Base-by-base conservation (phyloP, 768 basidiomycete species). In the Xanthoconium stramineum region DNA sequence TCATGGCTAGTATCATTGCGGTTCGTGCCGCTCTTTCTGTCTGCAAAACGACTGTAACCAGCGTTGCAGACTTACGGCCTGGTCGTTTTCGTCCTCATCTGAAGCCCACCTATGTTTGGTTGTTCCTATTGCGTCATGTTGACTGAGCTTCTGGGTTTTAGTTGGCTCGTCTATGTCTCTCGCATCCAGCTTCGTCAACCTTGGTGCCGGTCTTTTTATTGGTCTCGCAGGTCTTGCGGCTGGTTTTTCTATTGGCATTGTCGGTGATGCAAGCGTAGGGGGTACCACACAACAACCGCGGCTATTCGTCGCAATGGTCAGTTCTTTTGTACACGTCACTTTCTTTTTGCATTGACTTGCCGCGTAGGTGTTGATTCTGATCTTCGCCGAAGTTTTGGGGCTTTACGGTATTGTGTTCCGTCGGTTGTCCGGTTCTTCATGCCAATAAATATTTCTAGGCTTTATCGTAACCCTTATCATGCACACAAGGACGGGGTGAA, bases 281-380 rank as follows among this genome's bases (percentile, higher is more conserved):
- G 97, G 96, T 57, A 97, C 95, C 51, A 96, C 95, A 45, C 96
- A 98, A n/a, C n/a, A n/a, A n/a, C n/a, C n/a, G n/a, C n/a, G n/a
- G n/a, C n/a, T n/a, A n/a, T n/a, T n/a, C n/a, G n/a, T n/a, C n/a
- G n/a, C n/a, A n/a, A n/a, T n/a, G n/a, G n/a, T n/a, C n/a, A n/a
- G n/a, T n/a, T n/a, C n/a, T n/a, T n/a, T n/a, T n/a, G n/a, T n/a
- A n/a, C n/a, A n/a, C n/a, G n/a, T n/a, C n/a, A n/a, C n/a, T n/a
- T n/a, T n/a, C n/a, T n/a, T n/a, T n/a, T n/a, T n/a, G n/a, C n/a
- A n/a, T n/a, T n/a, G n/a, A n/a, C n/a, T n/a, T n/a, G n/a, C n/a
- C n/a, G n/a, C n/a, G n/a, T n/a, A n/a, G n/a, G n/a, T n/a, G n/a
- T n/a, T n/a, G n/a, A n/a, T n/a, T n/a, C n/a, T n/a, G n/a, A n/a